Percentiles rank a stretch among this genome's conserved stretches.
Evolutionary conservation across 2,329 filamentous ascomycete genomes (phyloP).

Genomic region (Alternaria viburni): DNA sequence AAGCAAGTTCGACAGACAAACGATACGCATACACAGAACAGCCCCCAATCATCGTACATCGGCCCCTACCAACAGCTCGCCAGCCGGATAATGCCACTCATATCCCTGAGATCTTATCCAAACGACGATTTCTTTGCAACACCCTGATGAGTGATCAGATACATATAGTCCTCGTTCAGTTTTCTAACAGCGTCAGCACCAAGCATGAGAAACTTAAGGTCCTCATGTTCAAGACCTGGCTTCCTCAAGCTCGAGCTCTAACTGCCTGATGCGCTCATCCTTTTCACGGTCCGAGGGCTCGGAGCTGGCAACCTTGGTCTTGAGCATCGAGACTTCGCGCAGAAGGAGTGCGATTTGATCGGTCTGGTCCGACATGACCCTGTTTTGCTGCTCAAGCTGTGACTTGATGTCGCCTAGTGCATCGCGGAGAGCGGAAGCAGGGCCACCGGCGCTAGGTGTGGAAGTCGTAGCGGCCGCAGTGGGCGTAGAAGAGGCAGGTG

Average conservation of each 20-base stretch:
- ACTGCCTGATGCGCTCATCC: constrained; percentile 49
- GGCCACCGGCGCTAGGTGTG: constrained; percentile 50
- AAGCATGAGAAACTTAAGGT: not conserved
- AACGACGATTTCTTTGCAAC: not conserved
- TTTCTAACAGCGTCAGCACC: not conserved
- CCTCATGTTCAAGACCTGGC: constrained; percentile 40
- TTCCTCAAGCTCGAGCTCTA: constrained; percentile 52
- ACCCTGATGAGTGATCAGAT: constrained; percentile 2
- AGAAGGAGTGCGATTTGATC: constrained; percentile 75
- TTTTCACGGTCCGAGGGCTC: constrained; percentile 45
- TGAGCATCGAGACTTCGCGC: constrained; percentile 68
- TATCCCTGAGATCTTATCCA: constrained; percentile 2
- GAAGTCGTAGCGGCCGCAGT: constrained; percentile 48
- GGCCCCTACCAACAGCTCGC: not conserved
- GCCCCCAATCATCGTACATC: constrained; percentile 12
- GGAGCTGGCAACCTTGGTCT: constrained; percentile 69
- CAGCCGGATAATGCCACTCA: not conserved
- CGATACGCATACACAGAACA: constrained; percentile 17
- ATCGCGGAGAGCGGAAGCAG: constrained; percentile 64
- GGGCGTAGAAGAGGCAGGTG: constrained; percentile 48
- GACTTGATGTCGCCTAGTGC: constrained; percentile 79
- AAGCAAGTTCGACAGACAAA: constrained; percentile 10
- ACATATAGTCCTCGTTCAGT: not conserved
- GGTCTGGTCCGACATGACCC: constrained; percentile 77
- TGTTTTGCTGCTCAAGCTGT: constrained; percentile 77